phyloP scores from a whole-genome alignment of 2,329 filamentous ascomycete species.

The Alternaria sp. region DNA sequence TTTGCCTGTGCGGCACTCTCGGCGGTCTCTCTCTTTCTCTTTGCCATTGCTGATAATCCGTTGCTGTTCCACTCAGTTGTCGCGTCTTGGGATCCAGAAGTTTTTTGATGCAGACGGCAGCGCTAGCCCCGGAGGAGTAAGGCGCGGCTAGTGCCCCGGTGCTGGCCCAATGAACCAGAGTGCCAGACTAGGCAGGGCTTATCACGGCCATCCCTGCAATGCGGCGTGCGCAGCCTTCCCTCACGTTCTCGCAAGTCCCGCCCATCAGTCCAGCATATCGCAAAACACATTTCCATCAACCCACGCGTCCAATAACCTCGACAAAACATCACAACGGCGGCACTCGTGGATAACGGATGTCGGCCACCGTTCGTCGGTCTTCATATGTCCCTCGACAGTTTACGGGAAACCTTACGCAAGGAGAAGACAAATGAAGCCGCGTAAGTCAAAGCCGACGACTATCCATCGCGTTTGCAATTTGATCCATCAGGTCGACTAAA shows the following conservation, averaged over 20 bases:
- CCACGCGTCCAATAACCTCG: constrained; percentile 36
- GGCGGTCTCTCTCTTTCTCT: constrained; percentile 47
- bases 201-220: constrained; percentile 30
- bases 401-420: constrained; percentile 53
- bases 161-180: constrained; percentile 17
- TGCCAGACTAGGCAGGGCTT: constrained; percentile 35
- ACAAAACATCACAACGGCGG: constrained; percentile 53
- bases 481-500: constrained; percentile 23
- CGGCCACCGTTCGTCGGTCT: constrained; percentile 50
- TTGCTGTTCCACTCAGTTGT: constrained; percentile 17
- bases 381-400: constrained; percentile 60
- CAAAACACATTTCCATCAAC: constrained; percentile 49
- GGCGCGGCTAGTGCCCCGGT: constrained; percentile 8
- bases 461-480: constrained; percentile 30
- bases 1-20: constrained; percentile 32
- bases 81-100: constrained; percentile 29
- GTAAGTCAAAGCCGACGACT: constrained; percentile 49
- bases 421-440: constrained; percentile 55
- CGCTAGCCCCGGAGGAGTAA: constrained; percentile 29
- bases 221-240: constrained; percentile 31
- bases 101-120: constrained; percentile 32
- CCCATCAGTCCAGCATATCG: constrained; percentile 42
- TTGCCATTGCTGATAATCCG: constrained; percentile 39
- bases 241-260: constrained; percentile 40
- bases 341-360: constrained; percentile 60